Conservation (phyloP, 2,329 filamentous ascomycete species). For the Cladobotryum protrusum region DNA sequence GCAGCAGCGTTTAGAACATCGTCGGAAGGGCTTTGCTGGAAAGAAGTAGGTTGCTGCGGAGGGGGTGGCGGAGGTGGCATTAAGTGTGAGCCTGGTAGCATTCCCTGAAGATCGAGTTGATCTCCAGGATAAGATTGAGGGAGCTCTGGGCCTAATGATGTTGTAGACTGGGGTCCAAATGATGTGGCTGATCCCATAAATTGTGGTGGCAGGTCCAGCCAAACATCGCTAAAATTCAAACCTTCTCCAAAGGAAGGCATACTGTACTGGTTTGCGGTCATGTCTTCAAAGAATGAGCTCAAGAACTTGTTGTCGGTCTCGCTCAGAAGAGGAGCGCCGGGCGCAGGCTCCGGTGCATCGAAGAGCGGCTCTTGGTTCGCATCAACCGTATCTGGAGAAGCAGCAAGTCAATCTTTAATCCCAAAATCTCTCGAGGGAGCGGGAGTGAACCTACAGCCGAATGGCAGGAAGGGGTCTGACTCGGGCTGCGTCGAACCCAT, state of each 20-base stretch:
- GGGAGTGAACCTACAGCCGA: conserved; percentile 55
- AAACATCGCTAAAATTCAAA: conserved; percentile 44
- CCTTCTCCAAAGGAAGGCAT: conserved; percentile 46
- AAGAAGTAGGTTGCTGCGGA: conserved; percentile 14
- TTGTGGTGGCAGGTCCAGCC: conserved; percentile 55
- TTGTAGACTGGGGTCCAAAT: conserved; percentile 46
- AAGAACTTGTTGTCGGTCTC: conserved; percentile 55
- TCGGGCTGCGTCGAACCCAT: conserved; percentile 54
- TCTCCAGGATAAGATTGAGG: conserved; percentile 16
- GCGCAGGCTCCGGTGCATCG: conserved; percentile 55
- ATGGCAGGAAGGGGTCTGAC: conserved; percentile 50
- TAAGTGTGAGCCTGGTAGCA: conserved; percentile 23
- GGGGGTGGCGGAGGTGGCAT: conserved; percentile 31
- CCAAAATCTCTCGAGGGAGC: neutral
- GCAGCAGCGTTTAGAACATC: conserved; percentile 54
- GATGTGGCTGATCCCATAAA: conserved; percentile 62
- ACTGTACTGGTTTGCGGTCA: conserved; percentile 46
- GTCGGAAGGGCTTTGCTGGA: conserved; percentile 31
- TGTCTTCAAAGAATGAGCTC: conserved; percentile 50
- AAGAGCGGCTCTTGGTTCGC: conserved; percentile 39
- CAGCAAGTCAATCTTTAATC: neutral
- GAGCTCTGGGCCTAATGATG: conserved; percentile 17
- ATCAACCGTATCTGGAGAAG: conserved; percentile 39
- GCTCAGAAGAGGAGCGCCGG: conserved; percentile 59
- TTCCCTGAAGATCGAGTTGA: conserved; percentile 11